Percentiles rank a stretch among this genome's conserved stretches.
phyloP scores from a whole-genome alignment of 768 basidiomycete genomes.

The Tulasnella sp. region DNA sequence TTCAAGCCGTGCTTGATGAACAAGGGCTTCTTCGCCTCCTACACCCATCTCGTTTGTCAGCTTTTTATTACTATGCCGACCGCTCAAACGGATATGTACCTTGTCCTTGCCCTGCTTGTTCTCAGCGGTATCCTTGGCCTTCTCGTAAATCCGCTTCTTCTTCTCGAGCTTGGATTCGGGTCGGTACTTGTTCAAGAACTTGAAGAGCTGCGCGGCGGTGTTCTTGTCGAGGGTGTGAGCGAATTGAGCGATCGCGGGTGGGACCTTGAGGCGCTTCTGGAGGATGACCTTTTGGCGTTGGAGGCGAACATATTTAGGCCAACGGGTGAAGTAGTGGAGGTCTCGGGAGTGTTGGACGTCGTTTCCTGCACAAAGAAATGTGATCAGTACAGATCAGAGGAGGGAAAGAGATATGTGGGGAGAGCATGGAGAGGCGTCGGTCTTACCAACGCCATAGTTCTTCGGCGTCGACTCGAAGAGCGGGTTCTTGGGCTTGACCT shows the following conservation, averaged over 20 bases:
- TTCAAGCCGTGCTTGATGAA: slow-evolving; percentile 96
- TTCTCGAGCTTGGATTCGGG: slow-evolving; percentile 95
- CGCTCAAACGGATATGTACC: slow-evolving; percentile 7
- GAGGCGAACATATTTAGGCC: slow-evolving; percentile 97
- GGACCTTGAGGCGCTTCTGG: slow-evolving; percentile 94
- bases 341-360: slow-evolving; percentile 84
- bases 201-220: slow-evolving; percentile 96
- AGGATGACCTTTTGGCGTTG: slow-evolving; percentile 99
- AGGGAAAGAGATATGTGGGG: not conserved
- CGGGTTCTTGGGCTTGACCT: slow-evolving; percentile 64
- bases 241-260: slow-evolving; percentile 97
- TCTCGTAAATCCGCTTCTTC: slow-evolving; percentile 77
- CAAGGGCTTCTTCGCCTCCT: slow-evolving; percentile 89
- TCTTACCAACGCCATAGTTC: slow-evolving; percentile 90
- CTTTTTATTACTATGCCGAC: too few species aligned
- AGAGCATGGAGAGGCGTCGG: not conserved
- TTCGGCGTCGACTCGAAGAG: slow-evolving; percentile 83
- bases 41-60: too few species aligned
- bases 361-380: slow-evolving; percentile 52
- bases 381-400: not conserved
- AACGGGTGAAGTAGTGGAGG: slow-evolving; percentile 96
- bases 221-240: slow-evolving; percentile 95
- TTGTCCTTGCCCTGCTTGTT: slow-evolving; percentile 47
- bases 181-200: slow-evolving; percentile 94
- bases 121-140: slow-evolving; percentile 68